Evolutionary conservation across 2,329 filamentous ascomycete genomes (phyloP), one percentile per base, ranked within the genome.

Genomic region (Epichloe sp.): DNA sequence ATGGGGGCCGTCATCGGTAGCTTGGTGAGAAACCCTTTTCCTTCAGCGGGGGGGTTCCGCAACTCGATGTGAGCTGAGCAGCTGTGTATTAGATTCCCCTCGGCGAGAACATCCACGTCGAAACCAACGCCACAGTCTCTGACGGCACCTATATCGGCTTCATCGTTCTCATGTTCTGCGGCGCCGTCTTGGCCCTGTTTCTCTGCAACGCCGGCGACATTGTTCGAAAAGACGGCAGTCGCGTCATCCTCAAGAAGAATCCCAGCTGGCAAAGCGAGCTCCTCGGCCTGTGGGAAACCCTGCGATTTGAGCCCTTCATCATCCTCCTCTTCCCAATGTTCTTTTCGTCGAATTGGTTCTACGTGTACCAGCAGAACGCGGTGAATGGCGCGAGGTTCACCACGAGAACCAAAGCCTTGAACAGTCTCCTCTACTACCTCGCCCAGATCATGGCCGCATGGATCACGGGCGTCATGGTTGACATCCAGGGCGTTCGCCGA

Each of bases 71-170:
- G 26, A 26, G 26, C 26, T 26, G 7, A 26, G 7, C 26, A 26
- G 26, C 26, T 4, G 2, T 31, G 14, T n/a, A 21, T 6, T n/a
- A 52, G 53, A 82, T 85, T 54, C 83, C 83, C 7, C 76, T 88
- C 5, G 83, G 76, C 54, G 75, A 85, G 65, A 86, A 86, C 69
- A 76, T 83, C 61, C 67, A 86, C 69, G 75, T 68, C 55, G 75
- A 53, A 41, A 44, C 65, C 53, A 56, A 51, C 52, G 65, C 66
- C 45, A 71, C 71, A 14, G 83, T 86, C 53, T 80, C 68, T 45
- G 84, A 90, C 59, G 88, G 86, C 50, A 94, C 88, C n/a, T 95
- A 94, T 60, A 80, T 90, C 51, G 88, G 83, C 41, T 93, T 95
- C 71, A 81, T 94, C 56, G 75, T 93, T n/a, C 79, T 95, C 58